These are phyloP conservation scores for Massospora cicadina DNA, from an alignment of 371 early-diverging fungal species.

Conservation along the genomic window DNA sequence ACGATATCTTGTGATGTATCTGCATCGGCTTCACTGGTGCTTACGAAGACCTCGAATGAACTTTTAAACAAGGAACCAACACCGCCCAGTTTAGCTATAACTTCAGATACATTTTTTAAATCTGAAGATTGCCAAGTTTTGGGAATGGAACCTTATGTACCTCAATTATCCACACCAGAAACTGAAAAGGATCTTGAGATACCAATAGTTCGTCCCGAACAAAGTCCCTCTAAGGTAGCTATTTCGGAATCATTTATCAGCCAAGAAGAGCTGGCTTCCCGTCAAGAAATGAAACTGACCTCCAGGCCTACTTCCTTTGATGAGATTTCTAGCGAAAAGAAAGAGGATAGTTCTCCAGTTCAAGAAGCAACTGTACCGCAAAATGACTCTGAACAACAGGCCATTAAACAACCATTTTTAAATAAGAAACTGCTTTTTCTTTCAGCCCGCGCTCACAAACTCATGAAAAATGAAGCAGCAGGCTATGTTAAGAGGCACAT, in stretches of 20 bases:
- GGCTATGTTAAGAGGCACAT: neutral
- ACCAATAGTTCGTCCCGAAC: neutral
- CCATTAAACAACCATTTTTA: neutral
- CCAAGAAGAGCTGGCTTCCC: neutral
- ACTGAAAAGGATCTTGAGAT: neutral
- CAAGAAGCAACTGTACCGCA: neutral
- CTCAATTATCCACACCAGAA: neutral
- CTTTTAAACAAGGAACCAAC: neutral
- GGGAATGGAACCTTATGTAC: neutral
- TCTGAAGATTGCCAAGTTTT: neutral
- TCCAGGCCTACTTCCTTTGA: neutral
- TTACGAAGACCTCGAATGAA: too few relatives aligned
- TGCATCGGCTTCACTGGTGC: too few relatives aligned
- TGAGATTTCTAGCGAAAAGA: neutral
- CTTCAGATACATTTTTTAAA: neutral
- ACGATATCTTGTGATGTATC: too few relatives aligned
- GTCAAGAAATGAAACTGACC: neutral
- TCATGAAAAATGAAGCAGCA: neutral
- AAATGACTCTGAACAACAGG: neutral
- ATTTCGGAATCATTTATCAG: neutral
- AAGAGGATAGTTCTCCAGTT: neutral
- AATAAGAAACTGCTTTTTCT: neutral
- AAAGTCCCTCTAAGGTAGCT: neutral
- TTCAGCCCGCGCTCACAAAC: neutral
- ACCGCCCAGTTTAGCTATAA: neutral